These are phyloP conservation scores for Pigoraptor vietnamica DNA, from an alignment of 78 protist genomes.

Conservation along the genomic window DNA sequence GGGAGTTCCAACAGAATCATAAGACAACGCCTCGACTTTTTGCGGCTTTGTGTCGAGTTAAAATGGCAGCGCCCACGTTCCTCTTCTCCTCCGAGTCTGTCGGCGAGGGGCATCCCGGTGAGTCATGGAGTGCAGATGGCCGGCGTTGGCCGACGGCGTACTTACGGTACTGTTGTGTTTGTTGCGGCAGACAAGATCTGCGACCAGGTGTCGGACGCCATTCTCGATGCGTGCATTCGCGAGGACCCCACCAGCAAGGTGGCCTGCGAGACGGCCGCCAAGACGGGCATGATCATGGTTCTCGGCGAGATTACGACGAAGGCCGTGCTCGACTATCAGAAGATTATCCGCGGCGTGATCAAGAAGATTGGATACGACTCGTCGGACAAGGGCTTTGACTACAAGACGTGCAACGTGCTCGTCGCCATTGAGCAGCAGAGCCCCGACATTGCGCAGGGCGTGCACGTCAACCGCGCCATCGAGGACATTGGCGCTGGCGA, in stretches of 20 bases:
- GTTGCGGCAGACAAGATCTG: constrained; percentile 90
- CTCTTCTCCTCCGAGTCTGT: constrained; percentile 97
- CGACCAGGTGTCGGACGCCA: constrained; percentile 98
- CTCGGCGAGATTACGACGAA: constrained; percentile 99
- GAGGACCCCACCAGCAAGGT: constrained; percentile 88
- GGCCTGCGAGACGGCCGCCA: constrained; percentile 83
- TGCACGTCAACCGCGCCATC: constrained; percentile 75
- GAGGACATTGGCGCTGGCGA: constrained; percentile 99
- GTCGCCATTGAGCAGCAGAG: constrained; percentile 97
- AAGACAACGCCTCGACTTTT: too few relatives aligned
- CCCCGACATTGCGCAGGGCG: constrained; percentile 98
- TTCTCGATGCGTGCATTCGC: constrained; percentile 98
- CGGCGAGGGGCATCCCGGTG: constrained; percentile 96
- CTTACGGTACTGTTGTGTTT: not conserved
- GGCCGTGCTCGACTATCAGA: constrained; percentile 95
- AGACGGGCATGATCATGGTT: constrained; percentile 97
- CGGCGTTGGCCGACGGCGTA: not conserved
- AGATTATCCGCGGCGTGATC: constrained; percentile 89
- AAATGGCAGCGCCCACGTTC: constrained; percentile 31
- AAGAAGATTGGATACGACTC: constrained; percentile 95
- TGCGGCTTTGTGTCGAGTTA: too few relatives aligned
- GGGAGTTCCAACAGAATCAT: too few relatives aligned
- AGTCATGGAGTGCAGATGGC: not conserved
- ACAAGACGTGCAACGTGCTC: constrained; percentile 94
- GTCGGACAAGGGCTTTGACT: constrained; percentile 87